Evolutionary conservation across 768 basidiomycete genomes (phyloP), one percentile per base, ranked within the genome.

Genomic region (Tricholoma furcatifolium): DNA sequence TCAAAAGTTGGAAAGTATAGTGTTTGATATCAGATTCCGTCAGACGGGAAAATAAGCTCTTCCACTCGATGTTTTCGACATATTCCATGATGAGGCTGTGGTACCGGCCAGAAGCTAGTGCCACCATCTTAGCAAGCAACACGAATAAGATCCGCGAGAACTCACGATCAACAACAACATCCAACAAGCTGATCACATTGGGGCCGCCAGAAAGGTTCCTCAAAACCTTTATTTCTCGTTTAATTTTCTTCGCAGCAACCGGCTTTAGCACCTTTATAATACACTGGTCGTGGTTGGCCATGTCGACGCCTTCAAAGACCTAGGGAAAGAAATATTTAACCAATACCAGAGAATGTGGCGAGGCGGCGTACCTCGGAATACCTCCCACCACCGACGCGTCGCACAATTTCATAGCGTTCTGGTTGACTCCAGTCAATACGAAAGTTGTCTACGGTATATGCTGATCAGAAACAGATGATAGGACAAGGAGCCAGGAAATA

Each of bases 221-320:
- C 44, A 88, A 69, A 53, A 88, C 82, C 71, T 88, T 87, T 68
- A 88, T 83, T 67, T 88, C 87, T 27, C 86, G 75, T 70, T 85
- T 85, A 65, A 87, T 82, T 74, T 88, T 88, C 70, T 80, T 79
- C 65, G 76, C 79, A 67, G 74, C 84, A 38, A 88, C 85, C 20
- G 86, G 86, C 61, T 88, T 88, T 59, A 88, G 72, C 4, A 88
- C 85, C 65, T 88, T 88, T 70, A 88, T 78, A 58, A 85, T 72
- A 61, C 81, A 82, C 51, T 71, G 76, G 54, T 80, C 78, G 31
- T 70, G 70, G 58, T 75, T 80, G 56, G 74, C 74, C 63, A 76
- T 75, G 65, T 86, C 79, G 50, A 84, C 65, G 41, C 81, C 83
- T 57, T 80, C 78, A 63, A 86, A 85, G 23, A 81, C 80, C 80